These are phyloP conservation scores for Chaetoceros muelleri DNA, from an alignment of 108 stramenopile genomes.

Conservation along the genomic window DNA sequence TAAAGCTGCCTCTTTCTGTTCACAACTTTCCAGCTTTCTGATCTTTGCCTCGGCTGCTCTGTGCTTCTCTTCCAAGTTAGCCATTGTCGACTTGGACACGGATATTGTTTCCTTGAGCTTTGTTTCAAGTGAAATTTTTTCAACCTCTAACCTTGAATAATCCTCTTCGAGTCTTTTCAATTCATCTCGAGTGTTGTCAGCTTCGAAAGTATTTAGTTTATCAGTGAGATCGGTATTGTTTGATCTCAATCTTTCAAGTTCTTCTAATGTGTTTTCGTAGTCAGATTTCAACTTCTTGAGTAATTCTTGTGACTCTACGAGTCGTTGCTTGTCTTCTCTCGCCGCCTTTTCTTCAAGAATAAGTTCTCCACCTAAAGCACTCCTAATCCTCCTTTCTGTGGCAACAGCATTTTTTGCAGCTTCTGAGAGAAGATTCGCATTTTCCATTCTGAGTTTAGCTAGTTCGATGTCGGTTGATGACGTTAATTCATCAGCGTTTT, in stretches of 20 bases:
- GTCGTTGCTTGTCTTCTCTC: constrained; percentile 57
- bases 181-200: constrained; percentile 7
- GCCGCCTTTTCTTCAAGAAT: constrained; percentile 56
- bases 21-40: constrained; percentile 35
- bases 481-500: constrained; percentile 7
- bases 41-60: constrained; percentile 18
- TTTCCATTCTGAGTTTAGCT: constrained; percentile 50
- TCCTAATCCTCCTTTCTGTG: constrained; percentile 54
- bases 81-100: constrained; percentile 9
- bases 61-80: constrained; percentile 23
- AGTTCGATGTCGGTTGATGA: constrained; percentile 38
- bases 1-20: constrained; percentile 41
- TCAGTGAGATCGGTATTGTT: constrained; percentile 8
- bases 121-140: constrained; percentile 19
- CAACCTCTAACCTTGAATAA: constrained; percentile 11
- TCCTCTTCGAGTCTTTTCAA: constrained; percentile 20
- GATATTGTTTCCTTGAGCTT: constrained; percentile 17
- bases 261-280: constrained; percentile 21
- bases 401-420: constrained; percentile 43
- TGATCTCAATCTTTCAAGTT: constrained; percentile 3
- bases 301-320: constrained; percentile 40
- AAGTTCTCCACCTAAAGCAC: constrained; percentile 48
- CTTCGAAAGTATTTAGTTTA: constrained; percentile 11
- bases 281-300: constrained; percentile 32
- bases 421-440: constrained; percentile 55